Conservation (phyloP, 1,139 yeast genomes). For the Candida gigantensis region DNA sequence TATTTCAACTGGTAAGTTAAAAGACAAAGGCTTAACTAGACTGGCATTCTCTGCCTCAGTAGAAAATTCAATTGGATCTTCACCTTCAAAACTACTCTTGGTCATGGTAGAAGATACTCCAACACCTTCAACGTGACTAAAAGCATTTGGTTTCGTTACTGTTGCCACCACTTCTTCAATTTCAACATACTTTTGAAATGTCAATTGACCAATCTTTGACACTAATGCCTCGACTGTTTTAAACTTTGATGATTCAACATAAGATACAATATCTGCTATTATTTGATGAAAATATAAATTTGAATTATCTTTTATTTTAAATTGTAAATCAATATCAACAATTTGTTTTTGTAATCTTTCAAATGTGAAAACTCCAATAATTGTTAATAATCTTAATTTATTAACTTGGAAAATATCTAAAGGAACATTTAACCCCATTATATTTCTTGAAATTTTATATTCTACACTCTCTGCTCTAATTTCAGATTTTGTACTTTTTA, state of each 20-base stretch:
- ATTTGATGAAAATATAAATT: constrained; percentile 35
- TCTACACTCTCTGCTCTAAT: constrained; percentile 56
- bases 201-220: constrained; percentile 66
- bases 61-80: constrained; percentile 23
- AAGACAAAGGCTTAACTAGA: no score
- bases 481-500: constrained; percentile 53
- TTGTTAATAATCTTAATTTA: constrained; percentile 62
- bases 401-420: constrained; percentile 41
- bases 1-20: constrained; percentile 41
- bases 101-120: constrained; percentile 74
- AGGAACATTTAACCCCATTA: constrained; percentile 14
- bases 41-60: background rate
- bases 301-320: constrained; percentile 43
- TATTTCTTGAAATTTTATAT: constrained; percentile 34
- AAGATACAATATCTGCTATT: constrained; percentile 49
- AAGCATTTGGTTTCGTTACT: constrained; percentile 86
- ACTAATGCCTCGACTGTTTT: constrained; percentile 94
- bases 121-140: constrained; percentile 84
- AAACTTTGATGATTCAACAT: constrained; percentile 74
- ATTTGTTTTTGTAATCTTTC: constrained; percentile 81
- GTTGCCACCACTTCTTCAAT: constrained; percentile 51
- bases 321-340: constrained; percentile 55
- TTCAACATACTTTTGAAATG: constrained; percentile 40
- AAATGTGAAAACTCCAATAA: constrained; percentile 89
- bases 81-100: constrained; percentile 30